Percentiles rank a stretch among this genome's conserved stretches.
These are phyloP conservation scores for Candida quercuum DNA, from an alignment of 805 yeast species.

Conservation along the genomic window DNA sequence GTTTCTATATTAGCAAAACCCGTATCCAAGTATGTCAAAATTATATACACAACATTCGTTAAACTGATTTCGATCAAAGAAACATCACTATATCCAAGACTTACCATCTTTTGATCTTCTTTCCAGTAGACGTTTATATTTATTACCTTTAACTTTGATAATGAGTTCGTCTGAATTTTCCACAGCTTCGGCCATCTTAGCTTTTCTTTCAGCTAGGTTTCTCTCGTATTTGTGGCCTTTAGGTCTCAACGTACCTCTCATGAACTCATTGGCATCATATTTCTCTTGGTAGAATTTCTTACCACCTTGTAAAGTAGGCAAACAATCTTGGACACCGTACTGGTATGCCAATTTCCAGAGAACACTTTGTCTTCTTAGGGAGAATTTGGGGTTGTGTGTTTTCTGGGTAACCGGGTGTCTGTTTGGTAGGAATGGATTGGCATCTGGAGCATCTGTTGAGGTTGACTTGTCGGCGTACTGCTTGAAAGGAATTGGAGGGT, in stretches of 20 bases:
- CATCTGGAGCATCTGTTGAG: slow-evolving; percentile 56
- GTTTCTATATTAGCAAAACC: background rate
- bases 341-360: slow-evolving; percentile 76
- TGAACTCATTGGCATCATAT: slow-evolving; percentile 59
- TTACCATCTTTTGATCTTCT: slow-evolving; percentile 19
- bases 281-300: slow-evolving; percentile 78
- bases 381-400: slow-evolving; percentile 72
- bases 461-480: slow-evolving; percentile 62
- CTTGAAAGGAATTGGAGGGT: slow-evolving; percentile 79
- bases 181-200: slow-evolving; percentile 60
- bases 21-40: background rate
- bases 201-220: slow-evolving; percentile 50
- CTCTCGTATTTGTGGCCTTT: slow-evolving; percentile 83
- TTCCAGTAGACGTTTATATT: slow-evolving; percentile 21
- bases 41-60: slow-evolving; percentile 1
- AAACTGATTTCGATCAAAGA: background rate
- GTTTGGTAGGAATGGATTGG: slow-evolving; percentile 86
- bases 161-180: slow-evolving; percentile 62
- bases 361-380: slow-evolving; percentile 78
- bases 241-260: slow-evolving; percentile 73
- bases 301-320: slow-evolving; percentile 47
- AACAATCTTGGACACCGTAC: slow-evolving; percentile 71
- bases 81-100: slow-evolving; percentile 15
- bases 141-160: slow-evolving; percentile 36
- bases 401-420: slow-evolving; percentile 76